A percentile compares a stretch with the other conserved stretches of the same genome.
Conservation (phyloP, 768 basidiomycete genomes). For the Symmetrospora coprosmae region DNA sequence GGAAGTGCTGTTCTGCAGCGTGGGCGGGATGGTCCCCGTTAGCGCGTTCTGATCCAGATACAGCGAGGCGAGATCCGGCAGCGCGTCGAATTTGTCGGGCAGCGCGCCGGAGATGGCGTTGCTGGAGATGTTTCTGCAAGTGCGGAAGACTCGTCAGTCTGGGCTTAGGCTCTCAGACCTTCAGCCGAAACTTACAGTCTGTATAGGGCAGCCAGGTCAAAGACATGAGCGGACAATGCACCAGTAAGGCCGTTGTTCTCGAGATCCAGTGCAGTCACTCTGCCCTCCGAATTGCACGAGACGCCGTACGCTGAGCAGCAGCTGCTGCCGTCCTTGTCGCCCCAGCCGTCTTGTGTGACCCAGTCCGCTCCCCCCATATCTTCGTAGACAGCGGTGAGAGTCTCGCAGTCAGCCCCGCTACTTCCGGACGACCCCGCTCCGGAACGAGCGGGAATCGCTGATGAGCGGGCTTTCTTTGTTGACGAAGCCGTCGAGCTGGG, state of each 20-base stretch:
- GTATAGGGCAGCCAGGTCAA: conserved; percentile 17
- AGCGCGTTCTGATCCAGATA: conserved; percentile 25
- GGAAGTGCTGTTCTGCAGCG: conserved; percentile 11
- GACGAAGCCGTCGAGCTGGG: not conserved
- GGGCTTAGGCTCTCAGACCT: too few species aligned
- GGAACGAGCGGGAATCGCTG: not conserved
- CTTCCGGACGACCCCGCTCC: not conserved
- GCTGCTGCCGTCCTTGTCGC: not conserved
- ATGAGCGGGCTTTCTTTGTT: not conserved
- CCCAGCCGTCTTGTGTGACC: conserved; percentile 19
- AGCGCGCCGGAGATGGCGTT: conserved; percentile 25
- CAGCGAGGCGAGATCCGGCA: conserved; percentile 15
- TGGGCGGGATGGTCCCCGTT: conserved; percentile 21
- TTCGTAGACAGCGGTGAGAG: conserved; percentile 22
- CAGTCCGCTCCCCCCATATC: conserved; percentile 24
- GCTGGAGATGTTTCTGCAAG: conserved; percentile 24
- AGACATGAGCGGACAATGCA: conserved; percentile 15
- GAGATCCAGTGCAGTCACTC: conserved; percentile 25
- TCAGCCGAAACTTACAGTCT: conserved; percentile 24
- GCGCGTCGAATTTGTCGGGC: conserved; percentile 22
- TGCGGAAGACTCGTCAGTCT: not conserved
- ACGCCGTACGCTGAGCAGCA: conserved; percentile 27
- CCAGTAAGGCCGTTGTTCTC: conserved; percentile 22
- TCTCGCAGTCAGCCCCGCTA: conserved; percentile 19
- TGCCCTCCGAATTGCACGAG: conserved; percentile 13